Percentiles rank a stretch among this genome's conserved stretches.
Evolutionary conservation across 108 stramenopile genomes (phyloP).

Genomic region (Schizochytrium sp.): DNA sequence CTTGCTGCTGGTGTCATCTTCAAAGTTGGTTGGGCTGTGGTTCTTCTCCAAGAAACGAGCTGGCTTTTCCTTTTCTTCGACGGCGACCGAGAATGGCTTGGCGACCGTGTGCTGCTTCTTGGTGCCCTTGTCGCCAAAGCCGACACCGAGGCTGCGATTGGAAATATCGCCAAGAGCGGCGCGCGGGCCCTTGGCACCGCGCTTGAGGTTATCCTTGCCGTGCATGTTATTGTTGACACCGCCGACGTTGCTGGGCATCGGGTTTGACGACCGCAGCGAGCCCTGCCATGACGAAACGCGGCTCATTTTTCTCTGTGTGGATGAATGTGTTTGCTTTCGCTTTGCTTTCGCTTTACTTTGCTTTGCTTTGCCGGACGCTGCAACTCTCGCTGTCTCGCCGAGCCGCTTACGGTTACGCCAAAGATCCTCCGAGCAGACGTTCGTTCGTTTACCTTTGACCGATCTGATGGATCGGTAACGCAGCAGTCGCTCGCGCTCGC

Average conservation of each 20-base stretch:
- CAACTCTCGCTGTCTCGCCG: too few relatives aligned
- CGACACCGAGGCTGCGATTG: background rate
- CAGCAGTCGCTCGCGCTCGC: too few relatives aligned
- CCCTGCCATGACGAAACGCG: background rate
- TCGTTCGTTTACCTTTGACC: too few relatives aligned
- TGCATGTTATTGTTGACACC: background rate
- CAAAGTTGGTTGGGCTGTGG: background rate
- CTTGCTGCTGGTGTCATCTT: background rate
- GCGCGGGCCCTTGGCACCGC: background rate
- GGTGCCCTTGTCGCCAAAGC: background rate
- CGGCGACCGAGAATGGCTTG: background rate
- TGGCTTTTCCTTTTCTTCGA: background rate
- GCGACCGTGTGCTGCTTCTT: background rate
- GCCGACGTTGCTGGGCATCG: background rate
- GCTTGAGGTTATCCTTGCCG: background rate
- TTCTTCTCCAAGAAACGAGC: background rate
- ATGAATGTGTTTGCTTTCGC: too few relatives aligned
- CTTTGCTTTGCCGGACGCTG: too few relatives aligned
- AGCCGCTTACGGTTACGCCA: too few relatives aligned
- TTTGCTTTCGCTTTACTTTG: too few relatives aligned
- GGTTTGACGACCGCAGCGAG: background rate
- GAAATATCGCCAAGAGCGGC: conserved; percentile 17
- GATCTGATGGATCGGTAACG: too few relatives aligned
- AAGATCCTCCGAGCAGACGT: too few relatives aligned
- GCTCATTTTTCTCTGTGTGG: background rate